Percentiles rank a stretch among this genome's conserved stretches.
Evolutionary conservation across 1,139 yeast species (phyloP).

Genomic region (Nakaseomyces uthaithaninus): DNA sequence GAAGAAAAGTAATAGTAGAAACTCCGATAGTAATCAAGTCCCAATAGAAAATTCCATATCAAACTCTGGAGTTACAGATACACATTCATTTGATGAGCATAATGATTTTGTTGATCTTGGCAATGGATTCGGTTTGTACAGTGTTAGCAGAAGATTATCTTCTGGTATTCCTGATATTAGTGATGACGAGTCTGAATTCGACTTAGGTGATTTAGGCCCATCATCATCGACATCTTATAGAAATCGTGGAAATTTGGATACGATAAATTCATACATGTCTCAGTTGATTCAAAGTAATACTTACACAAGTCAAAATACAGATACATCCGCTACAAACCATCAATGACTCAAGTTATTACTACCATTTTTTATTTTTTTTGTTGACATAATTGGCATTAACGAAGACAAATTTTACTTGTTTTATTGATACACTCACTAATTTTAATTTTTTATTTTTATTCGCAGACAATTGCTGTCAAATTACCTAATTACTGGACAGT

Average conservation of each 20-base stretch:
- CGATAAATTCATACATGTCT: conserved; percentile 26
- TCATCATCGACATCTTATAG: conserved; percentile 14
- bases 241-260: conserved; percentile 14
- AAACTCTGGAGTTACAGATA: not conserved
- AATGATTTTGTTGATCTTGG: conserved; percentile 29
- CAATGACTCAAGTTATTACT: no score
- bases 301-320: conserved; percentile 9
- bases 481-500: no score
- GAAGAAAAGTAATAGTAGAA: not conserved
- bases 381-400: no score
- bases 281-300: conserved; percentile 22
- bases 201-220: conserved; percentile 10
- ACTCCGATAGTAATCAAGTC: not conserved
- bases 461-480: no score
- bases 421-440: no score
- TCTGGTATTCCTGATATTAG: conserved; percentile 23
- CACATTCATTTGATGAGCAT: conserved; percentile 2
- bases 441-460: no score
- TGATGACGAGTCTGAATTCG: conserved; percentile 14
- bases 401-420: no score
- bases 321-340: not conserved
- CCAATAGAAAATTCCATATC: not conserved
- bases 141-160: conserved; percentile 30
- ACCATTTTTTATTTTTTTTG: no score
- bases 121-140: conserved; percentile 28